Conservation (phyloP, 2,329 filamentous ascomycete species). For the Aspergillus ochraceoroseus region DNA sequence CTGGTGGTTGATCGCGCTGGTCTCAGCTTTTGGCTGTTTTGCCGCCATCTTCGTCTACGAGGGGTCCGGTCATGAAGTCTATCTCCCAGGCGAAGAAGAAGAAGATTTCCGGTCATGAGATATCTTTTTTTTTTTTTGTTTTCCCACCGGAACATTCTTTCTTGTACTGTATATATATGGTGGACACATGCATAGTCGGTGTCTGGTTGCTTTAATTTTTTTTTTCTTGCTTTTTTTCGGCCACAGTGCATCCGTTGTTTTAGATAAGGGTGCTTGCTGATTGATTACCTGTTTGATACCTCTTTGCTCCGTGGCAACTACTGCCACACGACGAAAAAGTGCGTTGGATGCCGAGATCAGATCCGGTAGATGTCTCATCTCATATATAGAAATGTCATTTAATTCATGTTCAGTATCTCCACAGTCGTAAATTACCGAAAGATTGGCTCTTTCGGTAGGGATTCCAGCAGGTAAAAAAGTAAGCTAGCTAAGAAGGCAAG, state of each 20-base stretch:
- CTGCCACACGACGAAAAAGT: too few species aligned
- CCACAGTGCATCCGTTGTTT: too few species aligned
- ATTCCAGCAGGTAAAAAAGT: too few species aligned
- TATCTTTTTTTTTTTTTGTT: neutral
- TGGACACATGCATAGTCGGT: constrained; percentile 18
- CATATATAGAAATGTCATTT: too few species aligned
- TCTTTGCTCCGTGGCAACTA: too few species aligned
- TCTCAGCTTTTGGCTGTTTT: constrained; percentile 55
- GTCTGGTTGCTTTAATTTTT: constrained; percentile 11
- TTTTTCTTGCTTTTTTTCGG: neutral
- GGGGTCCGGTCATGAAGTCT: constrained; percentile 58
- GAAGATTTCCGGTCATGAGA: constrained; percentile 17
- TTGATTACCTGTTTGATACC: constrained; percentile 1
- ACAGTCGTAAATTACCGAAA: too few species aligned
- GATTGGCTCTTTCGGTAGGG: too few species aligned
- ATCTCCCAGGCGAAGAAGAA: constrained; percentile 39
- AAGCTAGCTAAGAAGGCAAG: too few species aligned
- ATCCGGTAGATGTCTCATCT: too few species aligned
- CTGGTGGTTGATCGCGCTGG: constrained; percentile 53
- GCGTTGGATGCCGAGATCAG: neutral
- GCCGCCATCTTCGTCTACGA: constrained; percentile 60
- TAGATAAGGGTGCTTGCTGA: too few species aligned
- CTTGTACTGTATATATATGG: constrained; percentile 16
- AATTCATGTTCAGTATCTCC: too few species aligned
- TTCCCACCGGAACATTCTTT: neutral